phyloP scores from a whole-genome alignment of 176 grass and related monocot genomes.

The Aegilops speltoides region DNA sequence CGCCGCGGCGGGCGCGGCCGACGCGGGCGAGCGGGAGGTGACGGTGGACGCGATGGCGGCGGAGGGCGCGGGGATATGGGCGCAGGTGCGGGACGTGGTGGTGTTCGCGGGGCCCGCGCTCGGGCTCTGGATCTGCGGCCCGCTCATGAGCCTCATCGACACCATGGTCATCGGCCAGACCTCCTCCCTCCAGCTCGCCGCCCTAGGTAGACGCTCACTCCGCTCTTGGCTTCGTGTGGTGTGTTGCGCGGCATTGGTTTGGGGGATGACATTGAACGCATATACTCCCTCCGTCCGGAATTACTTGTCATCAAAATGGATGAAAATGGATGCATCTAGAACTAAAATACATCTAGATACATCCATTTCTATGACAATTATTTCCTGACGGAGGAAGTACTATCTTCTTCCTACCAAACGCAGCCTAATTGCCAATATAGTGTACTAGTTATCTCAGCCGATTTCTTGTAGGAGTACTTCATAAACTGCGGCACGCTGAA shows the following conservation, averaged over 20 bases:
- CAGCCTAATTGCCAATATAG: too few relatives aligned
- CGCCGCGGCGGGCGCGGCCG: not conserved
- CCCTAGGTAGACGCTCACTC: conserved; percentile 34
- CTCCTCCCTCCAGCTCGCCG: conserved; percentile 75
- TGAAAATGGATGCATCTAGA: too few relatives aligned
- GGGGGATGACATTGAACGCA: too few relatives aligned
- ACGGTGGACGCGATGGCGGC: not conserved
- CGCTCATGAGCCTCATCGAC: conserved; percentile 97
- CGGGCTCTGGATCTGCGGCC: conserved; percentile 83
- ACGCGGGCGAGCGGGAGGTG: not conserved
- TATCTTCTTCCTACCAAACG: too few relatives aligned
- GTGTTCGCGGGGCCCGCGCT: conserved; percentile 75
- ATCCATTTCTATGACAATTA: too few relatives aligned
- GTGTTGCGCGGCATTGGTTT: not conserved
- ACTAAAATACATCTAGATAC: too few relatives aligned
- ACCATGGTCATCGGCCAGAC: conserved; percentile 95
- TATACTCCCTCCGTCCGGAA: too few relatives aligned
- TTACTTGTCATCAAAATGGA: too few relatives aligned
- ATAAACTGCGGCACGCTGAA: too few relatives aligned
- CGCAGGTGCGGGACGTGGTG: conserved; percentile 66
- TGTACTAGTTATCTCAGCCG: too few relatives aligned
- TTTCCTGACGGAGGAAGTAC: too few relatives aligned
- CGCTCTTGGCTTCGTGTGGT: not conserved
- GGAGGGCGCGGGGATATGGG: conserved; percentile 47
- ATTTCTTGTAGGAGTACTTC: too few relatives aligned